Evolutionary conservation across 2,329 filamentous ascomycete genomes (phyloP), one percentile per base, ranked within the genome.

Genomic region (Cladophialophora carrionii): DNA sequence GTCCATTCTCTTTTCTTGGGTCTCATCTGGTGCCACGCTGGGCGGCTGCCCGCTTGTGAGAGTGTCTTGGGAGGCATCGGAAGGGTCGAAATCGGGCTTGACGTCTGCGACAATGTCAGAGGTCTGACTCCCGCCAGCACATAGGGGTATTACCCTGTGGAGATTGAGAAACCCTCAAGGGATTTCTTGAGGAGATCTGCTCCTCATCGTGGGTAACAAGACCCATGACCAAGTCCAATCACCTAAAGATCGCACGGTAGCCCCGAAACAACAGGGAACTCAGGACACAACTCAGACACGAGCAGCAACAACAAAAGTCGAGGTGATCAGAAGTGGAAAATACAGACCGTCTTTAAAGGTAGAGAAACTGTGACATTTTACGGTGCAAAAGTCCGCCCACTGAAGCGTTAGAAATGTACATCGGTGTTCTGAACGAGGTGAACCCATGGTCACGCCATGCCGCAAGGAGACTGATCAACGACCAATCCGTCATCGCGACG

Each of bases 171-270:
- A 14, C 29, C 24, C 24, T 12, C 41, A 20, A 29, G n/a, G 26
- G 31, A 41, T 32, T 61, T 9, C 51, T 43, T 14, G 62, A 57
- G 53, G 61, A 59, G 48, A 32, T n/a, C 53, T 51, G 57, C 26
- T 34, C 51, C n/a, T 2, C 37, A 20, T 43, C 37, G 17, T 43
- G 37, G 2, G 37, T 43, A 20, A 49, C 62, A 48, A 32, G 10
- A 26, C 65, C 49, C 65, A 67, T 67, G 52, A 31, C 64, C 65
- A 22, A 49, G 37, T 37, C n/a, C 7, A 51, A 52, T 37, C 29
- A 29, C 14, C 17, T 32, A 49, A 5, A 43, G 24, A 58, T 29
- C 14, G 26, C 9, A 34, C 26, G 31, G 12, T 7, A 14, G 22
- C 22, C 12, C 20, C 22, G 6, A 22, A 58, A 17, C 10, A 10